Percentiles rank a stretch among this genome's conserved stretches.
Conservation (phyloP, 352 stramenopile species). For the Blastocystis sp. region DNA sequence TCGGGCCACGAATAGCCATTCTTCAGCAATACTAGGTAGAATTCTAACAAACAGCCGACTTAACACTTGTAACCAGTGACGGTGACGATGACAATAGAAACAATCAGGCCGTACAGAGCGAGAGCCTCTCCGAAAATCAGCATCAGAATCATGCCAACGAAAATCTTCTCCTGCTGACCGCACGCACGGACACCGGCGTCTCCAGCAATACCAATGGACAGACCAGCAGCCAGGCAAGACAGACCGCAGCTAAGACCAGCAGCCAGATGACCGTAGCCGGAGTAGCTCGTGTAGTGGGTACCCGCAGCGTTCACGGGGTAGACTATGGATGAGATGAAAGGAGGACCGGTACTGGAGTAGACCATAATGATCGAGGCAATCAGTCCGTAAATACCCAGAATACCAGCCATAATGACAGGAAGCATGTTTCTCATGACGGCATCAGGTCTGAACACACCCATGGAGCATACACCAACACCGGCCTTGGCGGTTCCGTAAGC, state of each 20-base stretch:
- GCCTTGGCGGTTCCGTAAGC: slow-evolving; percentile 94
- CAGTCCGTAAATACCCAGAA: no score
- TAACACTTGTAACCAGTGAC: no score
- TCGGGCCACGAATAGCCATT: slow-evolving; percentile 67
- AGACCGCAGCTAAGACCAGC: slow-evolving; percentile 81
- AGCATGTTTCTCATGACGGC: no score
- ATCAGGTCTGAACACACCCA: no score
- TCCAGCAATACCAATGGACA: slow-evolving; percentile 72
- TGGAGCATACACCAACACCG: slow-evolving; percentile 90
- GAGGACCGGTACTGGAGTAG: slow-evolving; percentile 72
- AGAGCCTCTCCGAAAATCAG: no score
- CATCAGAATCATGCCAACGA: no score
- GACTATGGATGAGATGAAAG: slow-evolving; percentile 38
- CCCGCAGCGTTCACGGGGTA: slow-evolving; percentile 31
- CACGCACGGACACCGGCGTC: no score
- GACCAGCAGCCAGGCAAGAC: slow-evolving; percentile 79
- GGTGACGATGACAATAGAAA: no score
- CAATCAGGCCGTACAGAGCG: no score
- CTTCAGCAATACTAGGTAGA: slow-evolving; percentile 88
- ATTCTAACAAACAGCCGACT: slow-evolving; percentile 75
- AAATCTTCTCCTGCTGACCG: no score
- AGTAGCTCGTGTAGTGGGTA: neutral
- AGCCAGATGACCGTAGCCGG: slow-evolving; percentile 66
- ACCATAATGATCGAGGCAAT: no score
- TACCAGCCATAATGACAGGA: no score